These are phyloP conservation scores for Martensiomyces pterosporus DNA, from an alignment of 192 early-diverging fungal genomes.

Conservation along the genomic window DNA sequence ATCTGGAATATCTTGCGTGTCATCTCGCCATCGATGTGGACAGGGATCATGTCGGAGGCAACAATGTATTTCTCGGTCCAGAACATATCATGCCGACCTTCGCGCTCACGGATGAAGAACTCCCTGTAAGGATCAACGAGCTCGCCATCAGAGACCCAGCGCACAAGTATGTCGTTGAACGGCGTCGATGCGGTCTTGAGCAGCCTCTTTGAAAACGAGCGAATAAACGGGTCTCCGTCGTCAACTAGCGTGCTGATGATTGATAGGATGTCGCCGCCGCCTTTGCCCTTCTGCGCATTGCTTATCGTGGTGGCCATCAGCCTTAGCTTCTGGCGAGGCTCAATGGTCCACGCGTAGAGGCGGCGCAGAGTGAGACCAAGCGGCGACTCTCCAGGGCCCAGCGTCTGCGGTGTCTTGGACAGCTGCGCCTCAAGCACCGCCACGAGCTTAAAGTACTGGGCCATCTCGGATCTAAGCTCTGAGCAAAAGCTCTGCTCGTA, in stretches of 20 bases:
- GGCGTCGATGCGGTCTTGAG: slow-evolving; percentile 74
- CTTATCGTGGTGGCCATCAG: slow-evolving; percentile 59
- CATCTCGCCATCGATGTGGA: slow-evolving; percentile 67
- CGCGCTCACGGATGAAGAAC: slow-evolving; percentile 77
- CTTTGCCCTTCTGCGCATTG: slow-evolving; percentile 30
- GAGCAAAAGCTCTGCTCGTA: slow-evolving; percentile 73
- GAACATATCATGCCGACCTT: slow-evolving; percentile 60
- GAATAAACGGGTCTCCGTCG: slow-evolving; percentile 90
- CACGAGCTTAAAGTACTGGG: slow-evolving; percentile 81
- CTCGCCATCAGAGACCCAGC: slow-evolving; percentile 94
- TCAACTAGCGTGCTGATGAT: slow-evolving; percentile 76
- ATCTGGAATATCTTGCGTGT: slow-evolving; percentile 87
- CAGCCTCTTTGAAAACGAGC: slow-evolving; percentile 69
- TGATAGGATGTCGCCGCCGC: slow-evolving; percentile 49
- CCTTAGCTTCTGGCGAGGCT: slow-evolving; percentile 70
- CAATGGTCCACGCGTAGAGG: slow-evolving; percentile 79
- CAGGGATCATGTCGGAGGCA: slow-evolving; percentile 77
- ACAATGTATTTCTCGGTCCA: slow-evolving; percentile 83
- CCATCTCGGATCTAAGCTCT: slow-evolving; percentile 73
- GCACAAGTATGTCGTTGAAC: slow-evolving; percentile 85
- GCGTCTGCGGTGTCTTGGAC: slow-evolving; percentile 42
- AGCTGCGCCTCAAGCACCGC: slow-evolving; percentile 80
- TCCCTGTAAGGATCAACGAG: slow-evolving; percentile 88
- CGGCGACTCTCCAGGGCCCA: slow-evolving; percentile 44
- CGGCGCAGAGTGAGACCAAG: slow-evolving; percentile 75